phyloP scores from a whole-genome alignment of 352 stramenopile species.

The Globisporangium irregulare region DNA sequence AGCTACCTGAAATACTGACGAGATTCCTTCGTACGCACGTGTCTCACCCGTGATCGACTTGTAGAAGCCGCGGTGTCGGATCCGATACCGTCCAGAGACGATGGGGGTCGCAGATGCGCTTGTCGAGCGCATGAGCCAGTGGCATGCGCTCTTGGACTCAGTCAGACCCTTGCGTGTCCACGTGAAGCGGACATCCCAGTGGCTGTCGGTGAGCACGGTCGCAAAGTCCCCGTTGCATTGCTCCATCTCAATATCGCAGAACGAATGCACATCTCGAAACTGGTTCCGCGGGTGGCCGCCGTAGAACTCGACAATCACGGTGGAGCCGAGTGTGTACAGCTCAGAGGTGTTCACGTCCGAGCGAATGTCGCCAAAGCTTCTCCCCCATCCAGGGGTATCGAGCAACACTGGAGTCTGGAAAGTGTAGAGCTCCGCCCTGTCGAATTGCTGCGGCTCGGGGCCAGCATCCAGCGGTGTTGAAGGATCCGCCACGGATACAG shows the following conservation, averaged over 20 bases:
- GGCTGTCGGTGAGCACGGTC: conserved; percentile 38
- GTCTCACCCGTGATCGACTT: conserved; percentile 30
- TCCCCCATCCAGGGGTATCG: conserved; percentile 22
- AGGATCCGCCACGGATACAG: no score
- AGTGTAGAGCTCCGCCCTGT: conserved; percentile 21
- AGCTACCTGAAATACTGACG: not conserved
- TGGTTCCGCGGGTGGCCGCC: conserved; percentile 45
- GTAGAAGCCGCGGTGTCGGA: conserved; percentile 37
- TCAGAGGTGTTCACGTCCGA: conserved; percentile 15
- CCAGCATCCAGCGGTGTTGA: no score
- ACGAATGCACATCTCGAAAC: conserved; percentile 16
- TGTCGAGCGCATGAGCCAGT: conserved; percentile 18
- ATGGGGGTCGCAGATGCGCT: conserved; percentile 13
- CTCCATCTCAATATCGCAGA: conserved; percentile 44
- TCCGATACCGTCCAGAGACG: conserved; percentile 33
- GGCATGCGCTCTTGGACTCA: conserved; percentile 39
- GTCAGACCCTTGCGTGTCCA: conserved; percentile 23
- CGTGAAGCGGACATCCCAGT: conserved; percentile 47
- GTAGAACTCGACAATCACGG: conserved; percentile 35
- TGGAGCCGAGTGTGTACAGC: conserved; percentile 30
- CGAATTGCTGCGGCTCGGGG: no score
- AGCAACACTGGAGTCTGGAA: conserved; percentile 34
- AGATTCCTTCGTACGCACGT: conserved; percentile 5
- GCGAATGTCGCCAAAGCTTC: conserved; percentile 26
- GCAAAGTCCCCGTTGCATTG: conserved; percentile 18